Conservation (phyloP, 352 stramenopile genomes). For the Phytopythium kandeliae region DNA sequence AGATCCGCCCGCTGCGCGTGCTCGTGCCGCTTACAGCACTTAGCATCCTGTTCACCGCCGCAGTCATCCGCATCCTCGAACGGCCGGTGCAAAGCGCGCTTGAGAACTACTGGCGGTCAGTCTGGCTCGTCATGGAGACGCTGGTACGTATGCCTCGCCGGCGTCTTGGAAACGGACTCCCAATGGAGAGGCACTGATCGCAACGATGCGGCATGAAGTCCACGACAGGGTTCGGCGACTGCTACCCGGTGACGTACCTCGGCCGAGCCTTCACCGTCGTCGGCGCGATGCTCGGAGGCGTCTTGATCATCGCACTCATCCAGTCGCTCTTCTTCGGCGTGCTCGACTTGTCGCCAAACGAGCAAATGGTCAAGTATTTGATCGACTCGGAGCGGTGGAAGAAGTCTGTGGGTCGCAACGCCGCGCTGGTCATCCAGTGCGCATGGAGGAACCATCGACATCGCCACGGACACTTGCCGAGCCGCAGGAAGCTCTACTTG, state of each 20-base stretch:
- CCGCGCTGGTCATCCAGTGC: slow-evolving; percentile 35
- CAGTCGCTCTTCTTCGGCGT: slow-evolving; percentile 76
- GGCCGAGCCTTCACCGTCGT: slow-evolving; percentile 47
- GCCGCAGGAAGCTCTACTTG: slow-evolving; percentile 19
- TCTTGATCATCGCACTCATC: slow-evolving; percentile 64
- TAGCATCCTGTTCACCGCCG: slow-evolving; percentile 52
- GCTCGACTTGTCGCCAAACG: slow-evolving; percentile 54
- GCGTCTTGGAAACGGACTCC: too few relatives aligned
- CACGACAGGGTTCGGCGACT: slow-evolving; percentile 65
- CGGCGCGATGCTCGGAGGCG: slow-evolving; percentile 65
- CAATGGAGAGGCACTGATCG: too few relatives aligned
- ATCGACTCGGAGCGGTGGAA: slow-evolving; percentile 61
- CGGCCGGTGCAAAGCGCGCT: slow-evolving; percentile 53
- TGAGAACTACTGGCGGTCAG: slow-evolving; percentile 62
- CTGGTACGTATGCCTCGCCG: slow-evolving; percentile 26
- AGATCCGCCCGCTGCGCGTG: slow-evolving; percentile 51
- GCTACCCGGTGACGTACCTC: slow-evolving; percentile 63
- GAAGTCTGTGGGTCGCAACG: slow-evolving; percentile 31
- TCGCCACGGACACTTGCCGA: background rate
- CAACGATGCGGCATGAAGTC: slow-evolving; percentile 21
- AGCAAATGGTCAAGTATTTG: slow-evolving; percentile 59
- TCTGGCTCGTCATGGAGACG: slow-evolving; percentile 67
- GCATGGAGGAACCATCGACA: slow-evolving; percentile 26
- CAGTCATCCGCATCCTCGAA: slow-evolving; percentile 72
- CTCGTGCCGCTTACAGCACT: slow-evolving; percentile 52